Percentiles rank a stretch among this genome's conserved stretches.
Evolutionary conservation across 768 basidiomycete genomes (phyloP).

Genomic region (Naganishia vaughanmartiniae): DNA sequence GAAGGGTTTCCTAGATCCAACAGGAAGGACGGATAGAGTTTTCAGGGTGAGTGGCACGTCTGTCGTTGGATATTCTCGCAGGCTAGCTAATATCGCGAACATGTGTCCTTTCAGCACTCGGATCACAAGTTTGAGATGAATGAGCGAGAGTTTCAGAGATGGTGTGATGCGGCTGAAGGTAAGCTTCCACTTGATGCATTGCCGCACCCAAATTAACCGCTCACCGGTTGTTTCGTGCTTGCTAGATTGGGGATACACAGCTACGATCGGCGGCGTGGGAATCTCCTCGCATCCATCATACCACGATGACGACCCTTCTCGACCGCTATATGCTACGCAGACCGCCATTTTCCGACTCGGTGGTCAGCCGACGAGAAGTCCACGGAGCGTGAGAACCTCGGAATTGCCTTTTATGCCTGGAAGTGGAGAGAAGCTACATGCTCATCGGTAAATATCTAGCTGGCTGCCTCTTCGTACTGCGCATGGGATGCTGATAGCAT

Average conservation of each 20-base stretch:
- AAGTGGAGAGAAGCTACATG: conserved; percentile 40
- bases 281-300: conserved; percentile 43
- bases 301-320: conserved; percentile 39
- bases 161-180: conserved; percentile 32
- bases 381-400: conserved; percentile 46
- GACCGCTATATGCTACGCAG: conserved; percentile 50
- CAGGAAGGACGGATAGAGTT: conserved; percentile 50
- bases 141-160: conserved; percentile 43
- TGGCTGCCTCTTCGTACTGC: not conserved
- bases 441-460: conserved; percentile 34
- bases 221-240: not conserved
- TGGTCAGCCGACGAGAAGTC: conserved; percentile 42
- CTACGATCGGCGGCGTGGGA: conserved; percentile 47
- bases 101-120: conserved; percentile 34
- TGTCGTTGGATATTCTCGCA: too few species aligned
- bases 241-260: conserved; percentile 42
- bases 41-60: conserved; percentile 37
- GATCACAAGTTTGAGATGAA: conserved; percentile 53
- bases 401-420: conserved; percentile 49
- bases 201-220: too few species aligned
- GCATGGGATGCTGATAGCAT: not conserved
- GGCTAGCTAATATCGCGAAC: not conserved
- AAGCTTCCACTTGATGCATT: not conserved
- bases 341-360: conserved; percentile 49
- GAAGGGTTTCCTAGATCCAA: conserved; percentile 50